phyloP scores from a whole-genome alignment of 257 asterid species.

The Galeopsis tetrahit region DNA sequence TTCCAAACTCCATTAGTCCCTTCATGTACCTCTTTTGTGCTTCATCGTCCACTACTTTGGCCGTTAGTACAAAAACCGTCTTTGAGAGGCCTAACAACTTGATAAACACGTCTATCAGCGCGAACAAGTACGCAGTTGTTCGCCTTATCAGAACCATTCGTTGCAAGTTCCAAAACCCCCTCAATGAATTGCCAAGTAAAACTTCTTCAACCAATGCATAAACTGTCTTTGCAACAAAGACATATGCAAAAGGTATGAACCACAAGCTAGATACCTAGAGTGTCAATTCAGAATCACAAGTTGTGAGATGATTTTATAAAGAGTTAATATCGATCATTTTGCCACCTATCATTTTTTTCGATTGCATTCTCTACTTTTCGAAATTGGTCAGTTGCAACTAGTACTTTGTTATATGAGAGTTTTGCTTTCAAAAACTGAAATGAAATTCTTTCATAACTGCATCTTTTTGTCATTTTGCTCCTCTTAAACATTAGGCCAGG shows the following conservation, averaged over 20 bases:
- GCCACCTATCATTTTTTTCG: too few species aligned
- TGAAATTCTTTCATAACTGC: too few species aligned
- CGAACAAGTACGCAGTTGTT: conserved; percentile 53
- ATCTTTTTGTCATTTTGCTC: too few species aligned
- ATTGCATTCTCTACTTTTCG: too few species aligned
- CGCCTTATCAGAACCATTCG: conserved; percentile 61
- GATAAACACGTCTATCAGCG: conserved; percentile 51
- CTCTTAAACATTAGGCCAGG: too few species aligned
- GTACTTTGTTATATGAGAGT: too few species aligned
- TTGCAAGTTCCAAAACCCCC: conserved; percentile 71
- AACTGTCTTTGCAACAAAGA: conserved; percentile 33
- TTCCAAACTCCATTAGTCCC: conserved; percentile 67
- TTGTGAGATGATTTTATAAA: not conserved
- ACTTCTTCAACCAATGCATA: conserved; percentile 51
- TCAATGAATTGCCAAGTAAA: conserved; percentile 48
- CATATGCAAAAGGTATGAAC: conserved; percentile 61
- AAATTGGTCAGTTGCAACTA: too few species aligned
- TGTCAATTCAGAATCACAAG: not conserved
- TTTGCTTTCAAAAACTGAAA: too few species aligned
- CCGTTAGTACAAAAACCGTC: conserved; percentile 53
- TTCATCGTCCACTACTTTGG: conserved; percentile 60
- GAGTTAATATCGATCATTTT: too few species aligned
- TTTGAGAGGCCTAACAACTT: conserved; percentile 56
- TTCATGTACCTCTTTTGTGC: conserved; percentile 52
- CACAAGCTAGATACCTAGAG: conserved; percentile 58